Evolutionary conservation across 805 yeast genomes (phyloP).

Genomic region (Kodamaea leandrae): DNA sequence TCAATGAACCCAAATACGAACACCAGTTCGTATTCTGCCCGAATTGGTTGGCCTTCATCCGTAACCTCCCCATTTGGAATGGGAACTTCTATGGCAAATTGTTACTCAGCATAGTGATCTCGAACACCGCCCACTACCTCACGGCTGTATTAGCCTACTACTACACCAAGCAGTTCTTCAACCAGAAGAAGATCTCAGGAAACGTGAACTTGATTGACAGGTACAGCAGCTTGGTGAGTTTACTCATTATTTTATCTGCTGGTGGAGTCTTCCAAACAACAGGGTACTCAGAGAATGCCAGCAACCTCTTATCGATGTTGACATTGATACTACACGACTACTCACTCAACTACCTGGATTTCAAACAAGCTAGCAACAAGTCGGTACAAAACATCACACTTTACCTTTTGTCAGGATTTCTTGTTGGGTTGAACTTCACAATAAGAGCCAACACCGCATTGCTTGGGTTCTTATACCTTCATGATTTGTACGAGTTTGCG

Average conservation of each 20-base stretch:
- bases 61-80: slow-evolving; percentile 16
- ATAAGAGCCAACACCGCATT: slow-evolving; percentile 76
- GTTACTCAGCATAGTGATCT: slow-evolving; percentile 45
- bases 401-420: slow-evolving; percentile 49
- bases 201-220: slow-evolving; percentile 3
- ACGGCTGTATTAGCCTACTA: slow-evolving; percentile 49
- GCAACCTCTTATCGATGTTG: slow-evolving; percentile 56
- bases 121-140: slow-evolving; percentile 52
- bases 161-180: slow-evolving; percentile 38
- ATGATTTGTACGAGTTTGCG: slow-evolving; percentile 45
- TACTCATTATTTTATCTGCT: slow-evolving; percentile 61
- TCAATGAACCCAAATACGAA: slow-evolving; percentile 57
- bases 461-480: slow-evolving; percentile 63
- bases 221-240: slow-evolving; percentile 24
- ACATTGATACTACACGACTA: slow-evolving; percentile 54
- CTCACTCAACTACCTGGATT: slow-evolving; percentile 22
- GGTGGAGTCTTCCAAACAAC: slow-evolving; percentile 76
- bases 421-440: slow-evolving; percentile 56
- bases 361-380: slow-evolving; percentile 14
- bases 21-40: slow-evolving; percentile 90
- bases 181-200: slow-evolving; percentile 1
- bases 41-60: slow-evolving; percentile 62
- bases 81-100: slow-evolving; percentile 45
- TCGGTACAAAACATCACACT: slow-evolving; percentile 21
- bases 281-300: slow-evolving; percentile 74